Evolutionary conservation across 192 early-diverging fungal genomes (phyloP).

Genomic region (Phycomyces nitens): DNA sequence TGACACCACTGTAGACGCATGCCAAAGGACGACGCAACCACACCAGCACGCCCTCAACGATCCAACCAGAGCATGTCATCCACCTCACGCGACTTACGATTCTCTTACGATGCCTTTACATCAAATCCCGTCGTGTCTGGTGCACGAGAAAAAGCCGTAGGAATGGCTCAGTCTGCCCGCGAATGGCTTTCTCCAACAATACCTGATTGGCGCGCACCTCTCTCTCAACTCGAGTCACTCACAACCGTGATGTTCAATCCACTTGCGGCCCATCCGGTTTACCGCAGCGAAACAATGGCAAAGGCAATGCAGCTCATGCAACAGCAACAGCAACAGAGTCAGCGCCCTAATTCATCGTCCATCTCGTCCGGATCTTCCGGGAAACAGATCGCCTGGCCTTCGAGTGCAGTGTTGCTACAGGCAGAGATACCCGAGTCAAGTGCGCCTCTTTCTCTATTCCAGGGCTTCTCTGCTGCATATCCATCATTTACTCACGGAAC

Average conservation of each 20-base stretch:
- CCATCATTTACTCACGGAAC: conserved; percentile 30
- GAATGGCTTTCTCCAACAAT: conserved; percentile 30
- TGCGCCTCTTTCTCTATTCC: conserved; percentile 50
- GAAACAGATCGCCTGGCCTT: conserved; percentile 14
- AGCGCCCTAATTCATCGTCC: neutral
- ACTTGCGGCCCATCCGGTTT: conserved; percentile 46
- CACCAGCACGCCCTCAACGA: no score
- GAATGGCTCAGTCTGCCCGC: conserved; percentile 27
- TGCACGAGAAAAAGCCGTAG: conserved; percentile 17
- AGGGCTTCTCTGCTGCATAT: conserved; percentile 53
- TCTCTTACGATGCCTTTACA: neutral
- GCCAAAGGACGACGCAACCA: no score
- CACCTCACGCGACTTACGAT: no score
- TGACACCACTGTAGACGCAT: no score
- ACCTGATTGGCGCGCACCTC: conserved; percentile 10
- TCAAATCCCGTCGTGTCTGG: conserved; percentile 3
- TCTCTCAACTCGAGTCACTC: conserved; percentile 33
- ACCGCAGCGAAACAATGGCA: conserved; percentile 48
- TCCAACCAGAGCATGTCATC: no score
- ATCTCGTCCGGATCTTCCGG: neutral
- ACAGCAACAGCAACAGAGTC: conserved; percentile 27
- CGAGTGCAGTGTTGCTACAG: conserved; percentile 35
- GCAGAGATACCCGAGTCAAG: conserved; percentile 53
- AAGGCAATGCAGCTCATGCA: conserved; percentile 51
- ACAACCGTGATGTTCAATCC: conserved; percentile 52